Evolutionary conservation across 73 alveolate genomes (phyloP).

Genomic region (Tetrahymena malaccensis): DNA sequence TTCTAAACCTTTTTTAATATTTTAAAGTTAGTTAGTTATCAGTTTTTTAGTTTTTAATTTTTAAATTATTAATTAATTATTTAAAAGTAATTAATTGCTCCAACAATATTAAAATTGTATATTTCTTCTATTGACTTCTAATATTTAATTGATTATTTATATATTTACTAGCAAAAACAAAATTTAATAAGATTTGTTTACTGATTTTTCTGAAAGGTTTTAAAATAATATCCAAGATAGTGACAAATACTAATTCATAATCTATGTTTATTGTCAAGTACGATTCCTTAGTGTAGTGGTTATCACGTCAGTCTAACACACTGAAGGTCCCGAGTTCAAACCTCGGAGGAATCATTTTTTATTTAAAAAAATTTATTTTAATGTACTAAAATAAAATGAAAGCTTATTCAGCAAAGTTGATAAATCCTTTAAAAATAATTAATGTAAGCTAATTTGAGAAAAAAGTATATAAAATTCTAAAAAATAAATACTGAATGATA

Average conservation of each 20-base stretch:
- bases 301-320: neutral
- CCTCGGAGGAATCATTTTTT: neutral
- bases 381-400: no score
- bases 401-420: no score
- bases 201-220: neutral
- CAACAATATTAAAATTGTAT: neutral
- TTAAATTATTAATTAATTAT: neutral
- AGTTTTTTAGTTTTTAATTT: neutral
- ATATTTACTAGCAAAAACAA: no score
- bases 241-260: neutral
- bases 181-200: neutral
- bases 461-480: no score
- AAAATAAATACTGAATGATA: neutral
- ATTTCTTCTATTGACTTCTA: neutral
- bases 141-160: no score
- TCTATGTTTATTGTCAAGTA: neutral
- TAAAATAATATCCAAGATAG: neutral
- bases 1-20: neutral
- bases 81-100: neutral
- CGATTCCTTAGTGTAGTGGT: neutral
- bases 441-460: no score
- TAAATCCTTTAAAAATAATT: no score
- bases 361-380: no score
- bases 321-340: neutral
- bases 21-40: neutral